Conservation (phyloP, 2,329 filamentous ascomycete genomes). For the Fusarium scirpi region DNA sequence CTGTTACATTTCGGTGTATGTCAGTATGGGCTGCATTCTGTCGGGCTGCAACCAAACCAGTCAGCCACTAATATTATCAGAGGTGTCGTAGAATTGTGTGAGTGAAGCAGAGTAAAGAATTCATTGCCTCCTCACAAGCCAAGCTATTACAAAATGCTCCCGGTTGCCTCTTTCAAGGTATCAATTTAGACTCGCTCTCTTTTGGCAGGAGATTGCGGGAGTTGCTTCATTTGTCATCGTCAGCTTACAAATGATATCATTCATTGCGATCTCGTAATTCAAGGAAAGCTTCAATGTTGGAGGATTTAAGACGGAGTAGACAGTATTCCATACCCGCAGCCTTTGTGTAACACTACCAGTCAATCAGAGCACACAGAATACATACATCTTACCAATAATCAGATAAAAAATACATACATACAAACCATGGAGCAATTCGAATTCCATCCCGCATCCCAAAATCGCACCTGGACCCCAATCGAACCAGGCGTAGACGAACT, state of each 20-base stretch:
- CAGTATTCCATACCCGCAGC: neutral
- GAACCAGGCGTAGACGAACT: slow-evolving; percentile 53
- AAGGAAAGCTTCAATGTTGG: neutral
- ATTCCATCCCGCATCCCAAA: slow-evolving; percentile 42
- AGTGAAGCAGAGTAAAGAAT: neutral
- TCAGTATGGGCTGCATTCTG: slow-evolving; percentile 4
- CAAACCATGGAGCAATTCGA: slow-evolving; percentile 47
- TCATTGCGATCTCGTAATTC: neutral
- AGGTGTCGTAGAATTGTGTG: neutral
- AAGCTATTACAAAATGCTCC: neutral
- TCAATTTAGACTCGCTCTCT: neutral
- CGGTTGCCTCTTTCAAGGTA: neutral
- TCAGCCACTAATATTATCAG: neutral
- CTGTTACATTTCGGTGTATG: slow-evolving; percentile 16
- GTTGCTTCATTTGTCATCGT: slow-evolving; percentile 28
- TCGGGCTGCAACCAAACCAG: neutral
- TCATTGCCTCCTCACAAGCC: neutral
- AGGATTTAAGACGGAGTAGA: slow-evolving; percentile 14
- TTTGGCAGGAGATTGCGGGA: neutral
- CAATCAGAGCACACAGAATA: neutral
- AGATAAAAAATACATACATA: neutral
- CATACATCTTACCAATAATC: neutral
- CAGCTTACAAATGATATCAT: slow-evolving; percentile 32
- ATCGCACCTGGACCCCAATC: slow-evolving; percentile 44
- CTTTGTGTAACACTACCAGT: neutral